A percentile compares a stretch with the other conserved stretches of the same genome.
Conservation (phyloP, 306 rosid species). For the Rubus parviflorus region DNA sequence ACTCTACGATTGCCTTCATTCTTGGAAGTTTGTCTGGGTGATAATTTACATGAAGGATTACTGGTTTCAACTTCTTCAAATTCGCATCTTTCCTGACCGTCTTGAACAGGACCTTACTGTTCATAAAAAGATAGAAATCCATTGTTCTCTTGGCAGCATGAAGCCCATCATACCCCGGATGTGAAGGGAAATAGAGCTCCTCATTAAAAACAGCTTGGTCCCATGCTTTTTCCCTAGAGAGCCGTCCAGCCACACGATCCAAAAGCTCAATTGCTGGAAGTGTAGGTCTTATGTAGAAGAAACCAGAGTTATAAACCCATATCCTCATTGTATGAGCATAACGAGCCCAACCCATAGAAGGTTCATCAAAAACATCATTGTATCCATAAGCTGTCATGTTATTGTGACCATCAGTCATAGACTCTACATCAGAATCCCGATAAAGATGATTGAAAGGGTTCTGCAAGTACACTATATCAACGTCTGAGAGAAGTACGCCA, state of each 20-base stretch:
- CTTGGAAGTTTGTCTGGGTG: slow-evolving; percentile 81
- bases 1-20: slow-evolving; percentile 81
- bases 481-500: slow-evolving; percentile 78
- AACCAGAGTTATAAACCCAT: slow-evolving; percentile 95
- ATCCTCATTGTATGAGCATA: slow-evolving; percentile 93
- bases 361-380: slow-evolving; percentile 84
- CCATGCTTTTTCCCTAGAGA: slow-evolving; percentile 61
- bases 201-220: slow-evolving; percentile 94
- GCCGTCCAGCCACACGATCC: slow-evolving; percentile 75
- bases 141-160: slow-evolving; percentile 85
- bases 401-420: slow-evolving; percentile 88
- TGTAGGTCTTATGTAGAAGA: slow-evolving; percentile 82
- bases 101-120: slow-evolving; percentile 90
- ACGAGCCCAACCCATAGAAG: slow-evolving; percentile 92
- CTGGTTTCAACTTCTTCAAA: slow-evolving; percentile 75
- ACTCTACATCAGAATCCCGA: slow-evolving; percentile 89
- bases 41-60: slow-evolving; percentile 73
- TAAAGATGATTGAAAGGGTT: slow-evolving; percentile 80
- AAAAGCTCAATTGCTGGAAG: slow-evolving; percentile 85
- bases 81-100: slow-evolving; percentile 68
- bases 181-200: slow-evolving; percentile 80
- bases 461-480: slow-evolving; percentile 83
- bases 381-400: slow-evolving; percentile 84
- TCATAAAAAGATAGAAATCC: slow-evolving; percentile 86
- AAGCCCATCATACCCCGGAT: slow-evolving; percentile 76